Evolutionary conservation across 2,329 filamentous ascomycete genomes (phyloP).

Genomic region (Colletotrichum lupini): DNA sequence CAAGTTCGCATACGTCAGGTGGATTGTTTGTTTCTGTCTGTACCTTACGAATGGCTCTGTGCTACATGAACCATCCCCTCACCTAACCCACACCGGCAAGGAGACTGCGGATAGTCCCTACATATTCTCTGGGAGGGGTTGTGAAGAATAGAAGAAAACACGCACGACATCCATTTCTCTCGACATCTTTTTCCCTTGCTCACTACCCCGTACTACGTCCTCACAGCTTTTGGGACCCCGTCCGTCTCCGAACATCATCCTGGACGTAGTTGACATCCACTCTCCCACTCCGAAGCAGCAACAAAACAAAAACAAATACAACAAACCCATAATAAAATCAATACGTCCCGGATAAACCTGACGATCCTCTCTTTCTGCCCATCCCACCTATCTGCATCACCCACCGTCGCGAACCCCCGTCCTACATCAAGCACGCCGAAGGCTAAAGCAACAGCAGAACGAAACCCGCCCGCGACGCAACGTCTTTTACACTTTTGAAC

Average conservation of each 20-base stretch:
- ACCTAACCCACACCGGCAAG: not conserved
- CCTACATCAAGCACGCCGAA: not conserved
- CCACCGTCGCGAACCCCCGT: constrained; percentile 1
- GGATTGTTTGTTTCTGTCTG: not conserved
- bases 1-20: not conserved
- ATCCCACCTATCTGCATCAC: constrained; percentile 6
- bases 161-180: not conserved
- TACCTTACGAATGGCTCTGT: not conserved
- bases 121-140: too few relatives aligned
- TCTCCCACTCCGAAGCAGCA: not conserved
- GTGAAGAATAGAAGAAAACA: not conserved
- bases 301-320: constrained; percentile 9
- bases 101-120: not conserved
- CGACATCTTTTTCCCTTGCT: too few relatives aligned
- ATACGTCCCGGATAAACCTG: not conserved
- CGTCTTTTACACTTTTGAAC: not conserved
- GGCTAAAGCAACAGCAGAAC: too few relatives aligned
- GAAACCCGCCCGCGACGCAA: not conserved
- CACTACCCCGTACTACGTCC: too few relatives aligned
- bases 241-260: not conserved
- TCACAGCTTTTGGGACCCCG: too few relatives aligned
- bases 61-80: not conserved
- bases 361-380: not conserved
- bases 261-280: not conserved
- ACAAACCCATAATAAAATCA: not conserved